Evolutionary conservation across 345 rosid species (phyloP).

Genomic region (Laguncularia racemosa): DNA sequence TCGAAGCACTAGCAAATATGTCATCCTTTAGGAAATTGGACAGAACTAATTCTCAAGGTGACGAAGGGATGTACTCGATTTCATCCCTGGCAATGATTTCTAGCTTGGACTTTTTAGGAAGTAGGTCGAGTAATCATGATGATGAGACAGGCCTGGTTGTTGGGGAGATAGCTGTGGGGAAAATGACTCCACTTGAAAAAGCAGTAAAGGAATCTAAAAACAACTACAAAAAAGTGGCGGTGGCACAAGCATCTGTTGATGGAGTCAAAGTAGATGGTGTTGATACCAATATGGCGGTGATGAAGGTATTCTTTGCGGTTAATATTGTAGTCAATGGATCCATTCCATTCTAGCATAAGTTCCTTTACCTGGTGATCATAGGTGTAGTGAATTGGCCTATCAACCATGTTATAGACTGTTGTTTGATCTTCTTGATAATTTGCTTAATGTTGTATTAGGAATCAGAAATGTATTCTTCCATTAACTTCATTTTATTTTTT

Average conservation of each 20-base stretch:
- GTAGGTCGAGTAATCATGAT: conserved; percentile 36
- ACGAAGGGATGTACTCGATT: conserved; percentile 50
- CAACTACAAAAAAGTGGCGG: conserved; percentile 67
- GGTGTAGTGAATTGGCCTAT: no score
- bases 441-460: not conserved
- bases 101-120: conserved; percentile 60
- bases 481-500: not conserved
- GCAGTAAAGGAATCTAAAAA: conserved; percentile 70
- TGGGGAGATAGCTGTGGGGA: conserved; percentile 89
- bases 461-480: not conserved
- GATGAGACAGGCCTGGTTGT: conserved; percentile 46
- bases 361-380: no score
- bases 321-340: not conserved
- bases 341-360: no score
- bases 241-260: conserved; percentile 79
- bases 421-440: not conserved
- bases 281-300: conserved; percentile 92
- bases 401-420: no score
- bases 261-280: conserved; percentile 92
- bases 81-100: conserved; percentile 78
- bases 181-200: conserved; percentile 70
- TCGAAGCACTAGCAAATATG: conserved; percentile 80
- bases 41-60: conserved; percentile 34
- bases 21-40: conserved; percentile 45
- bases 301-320: conserved; percentile 59